Conservation (phyloP, 139 green algal species). For the Chlamydomonas sp. region DNA sequence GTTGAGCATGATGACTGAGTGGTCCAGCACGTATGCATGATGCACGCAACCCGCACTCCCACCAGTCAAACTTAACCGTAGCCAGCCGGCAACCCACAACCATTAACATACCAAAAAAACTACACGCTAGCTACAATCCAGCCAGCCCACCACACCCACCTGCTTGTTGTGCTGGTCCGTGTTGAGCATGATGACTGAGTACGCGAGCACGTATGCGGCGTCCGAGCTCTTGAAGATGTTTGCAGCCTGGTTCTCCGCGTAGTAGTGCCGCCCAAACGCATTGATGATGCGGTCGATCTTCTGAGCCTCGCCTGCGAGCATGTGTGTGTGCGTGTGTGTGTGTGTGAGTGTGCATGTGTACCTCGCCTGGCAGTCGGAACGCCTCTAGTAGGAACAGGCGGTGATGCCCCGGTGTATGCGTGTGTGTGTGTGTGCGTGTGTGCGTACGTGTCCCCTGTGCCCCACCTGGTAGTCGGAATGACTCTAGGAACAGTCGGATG, state of each 20-base stretch:
- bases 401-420: neutral
- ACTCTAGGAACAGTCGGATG: slow-evolving; percentile 66
- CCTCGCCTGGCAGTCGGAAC: too few species aligned
- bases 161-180: slow-evolving; percentile 90
- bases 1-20: slow-evolving; percentile 97
- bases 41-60: too few species aligned
- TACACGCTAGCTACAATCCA: too few species aligned
- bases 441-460: neutral
- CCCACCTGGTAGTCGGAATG: slow-evolving; percentile 71
- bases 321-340: neutral
- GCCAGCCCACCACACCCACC: slow-evolving; percentile 9
- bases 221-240: slow-evolving; percentile 38
- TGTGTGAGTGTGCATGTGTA: too few species aligned
- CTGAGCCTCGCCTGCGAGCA: slow-evolving; percentile 81
- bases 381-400: too few species aligned
- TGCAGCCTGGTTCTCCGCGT: slow-evolving; percentile 15
- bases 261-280: slow-evolving; percentile 37
- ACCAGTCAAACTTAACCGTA: too few species aligned
- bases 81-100: neutral
- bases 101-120: neutral
- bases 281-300: slow-evolving; percentile 98
- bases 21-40: slow-evolving; percentile 95
- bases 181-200: slow-evolving; percentile 98
- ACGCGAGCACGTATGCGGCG: slow-evolving; percentile 90
- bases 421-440: slow-evolving; percentile 1